Evolutionary conservation across 139 green algal species (phyloP), one percentile per base, ranked within the genome.

Genomic region (Closterium sp.): DNA sequence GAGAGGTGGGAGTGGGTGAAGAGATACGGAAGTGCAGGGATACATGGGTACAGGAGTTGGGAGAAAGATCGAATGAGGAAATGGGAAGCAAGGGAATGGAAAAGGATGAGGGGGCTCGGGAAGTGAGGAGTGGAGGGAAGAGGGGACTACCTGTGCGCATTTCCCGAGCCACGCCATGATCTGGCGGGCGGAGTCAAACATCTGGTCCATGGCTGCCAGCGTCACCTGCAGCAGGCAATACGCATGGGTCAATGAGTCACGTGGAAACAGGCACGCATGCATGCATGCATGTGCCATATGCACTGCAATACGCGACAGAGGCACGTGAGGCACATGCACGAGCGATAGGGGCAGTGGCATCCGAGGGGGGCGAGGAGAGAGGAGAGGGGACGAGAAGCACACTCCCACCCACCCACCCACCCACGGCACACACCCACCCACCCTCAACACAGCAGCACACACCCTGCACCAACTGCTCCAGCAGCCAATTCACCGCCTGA

Each of bases 151-250:
- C 28, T 89, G 90, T 0, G 97, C 97, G 89, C 95, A 98, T 4
- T 96, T 84, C 0, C 88, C 90, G 35, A 99, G 96, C 98, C 98
- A 99, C 33, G 86, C 69, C 97, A 98, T 99, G 94, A 99, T 98
- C 23, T 94, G 25, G 1, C 64, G 96, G 9, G 97, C 97, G 36
- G 91, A 96, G 23, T 89, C 88, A 90, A 99, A 99, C 94, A 98
- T 97, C 69, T 98, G 91, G 28, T 94, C 88, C 36, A 99, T 95
- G 30, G 95, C 94, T 2, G 95, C 91, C 84, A 99, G 93, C 6
- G 96, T 98, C 0, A 96, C 88, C 90, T 95, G 90, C 8, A 91
- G 84, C 30, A 89, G 6, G 6, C 36, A 31, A 64, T 81, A 43
- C 81, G 31, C 81, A 32, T n/a, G n/a, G n/a, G n/a, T n/a, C 64